Evolutionary conservation across 768 basidiomycete genomes (phyloP), one percentile per base, ranked within the genome.

Genomic region (Rhodosporidiobolus sp.): DNA sequence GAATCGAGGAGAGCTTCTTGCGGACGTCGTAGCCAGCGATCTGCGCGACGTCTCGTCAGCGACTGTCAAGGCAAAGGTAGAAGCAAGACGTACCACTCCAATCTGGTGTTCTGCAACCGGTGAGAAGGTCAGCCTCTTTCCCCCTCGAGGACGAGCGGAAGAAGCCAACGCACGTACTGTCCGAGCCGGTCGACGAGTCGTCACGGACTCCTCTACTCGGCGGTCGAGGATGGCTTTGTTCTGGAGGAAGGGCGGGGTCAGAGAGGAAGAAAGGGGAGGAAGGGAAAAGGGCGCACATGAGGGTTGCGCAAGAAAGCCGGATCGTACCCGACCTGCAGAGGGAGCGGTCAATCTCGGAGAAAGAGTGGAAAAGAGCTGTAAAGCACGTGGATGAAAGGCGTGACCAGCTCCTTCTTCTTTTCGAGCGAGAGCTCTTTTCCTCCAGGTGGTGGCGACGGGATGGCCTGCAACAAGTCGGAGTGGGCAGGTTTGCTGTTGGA

Each of bases 21-120:
- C 73, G 69, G 14, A 74, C 69, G 57, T 74, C 69, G 69, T 74
- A 74, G 22, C 65, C 65, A 0, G 65, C 69, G 48, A 74, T 74
- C 72, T 74, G 60, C 45, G 17, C 1, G 17, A 48, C 34, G n/a
- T 28, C 16, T 9, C 10, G 48, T 3, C 19, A 19, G 35, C 5
- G 12, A 5, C 20, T 4, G 4, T 7, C 19, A 1, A 2, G 5
- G 12, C 5, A 20, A 1, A 22, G 4, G 17, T 14, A 3, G 28
- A 4, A 32, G 28, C 30, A 1, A 26, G 11, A 53, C 72, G 1
- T 22, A 69, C 72, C 1, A 74, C 72, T 17, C 49, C 59, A 14
- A 74, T 46, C 30, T 74, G 72, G 20, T 69, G 54, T 17, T 69
- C 72, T 73, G 67, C 48, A 30, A n/a, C n/a, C 14, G 28, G 48